Evolutionary conservation across 306 rosid species (phyloP).

Genomic region (Dalbergia cochinchinensis): DNA sequence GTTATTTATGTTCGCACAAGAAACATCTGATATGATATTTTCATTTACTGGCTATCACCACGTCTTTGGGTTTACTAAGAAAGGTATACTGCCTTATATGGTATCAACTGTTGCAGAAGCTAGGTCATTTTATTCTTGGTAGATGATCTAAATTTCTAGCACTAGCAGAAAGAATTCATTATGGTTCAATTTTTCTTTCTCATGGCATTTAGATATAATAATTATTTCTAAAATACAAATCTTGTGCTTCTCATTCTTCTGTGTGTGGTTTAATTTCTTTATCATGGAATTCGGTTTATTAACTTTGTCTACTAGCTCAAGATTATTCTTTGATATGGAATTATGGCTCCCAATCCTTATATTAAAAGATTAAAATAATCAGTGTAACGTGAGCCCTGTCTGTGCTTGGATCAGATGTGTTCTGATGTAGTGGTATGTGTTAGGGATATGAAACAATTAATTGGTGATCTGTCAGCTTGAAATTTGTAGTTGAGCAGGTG

Average conservation of each 20-base stretch:
- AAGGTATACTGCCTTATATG: conserved; percentile 11
- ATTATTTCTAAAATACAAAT: conserved; percentile 20
- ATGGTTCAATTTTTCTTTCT: conserved; percentile 2
- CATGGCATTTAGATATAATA: neutral
- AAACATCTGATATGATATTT: conserved; percentile 11
- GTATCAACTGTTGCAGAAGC: conserved; percentile 19
- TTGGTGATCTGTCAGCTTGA: neutral
- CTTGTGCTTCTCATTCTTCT: conserved; percentile 24
- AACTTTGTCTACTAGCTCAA: neutral
- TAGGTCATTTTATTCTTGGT: neutral
- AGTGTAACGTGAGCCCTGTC: neutral
- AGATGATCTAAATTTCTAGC: conserved; percentile 1
- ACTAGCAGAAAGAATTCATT: neutral
- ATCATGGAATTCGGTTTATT: conserved; percentile 20
- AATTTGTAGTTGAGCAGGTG: neutral
- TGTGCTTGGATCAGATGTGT: neutral
- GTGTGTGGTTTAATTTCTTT: conserved; percentile 14
- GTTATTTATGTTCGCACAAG: conserved; percentile 29
- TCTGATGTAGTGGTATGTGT: neutral
- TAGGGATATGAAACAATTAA: neutral
- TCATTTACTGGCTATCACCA: neutral
- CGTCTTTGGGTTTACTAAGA: conserved; percentile 10
- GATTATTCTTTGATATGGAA: neutral
- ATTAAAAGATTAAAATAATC: neutral
- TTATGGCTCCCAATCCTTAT: neutral